Evolutionary conservation across 2,329 filamentous ascomycete genomes (phyloP).

Genomic region (Exophiala lecanii-corni): DNA sequence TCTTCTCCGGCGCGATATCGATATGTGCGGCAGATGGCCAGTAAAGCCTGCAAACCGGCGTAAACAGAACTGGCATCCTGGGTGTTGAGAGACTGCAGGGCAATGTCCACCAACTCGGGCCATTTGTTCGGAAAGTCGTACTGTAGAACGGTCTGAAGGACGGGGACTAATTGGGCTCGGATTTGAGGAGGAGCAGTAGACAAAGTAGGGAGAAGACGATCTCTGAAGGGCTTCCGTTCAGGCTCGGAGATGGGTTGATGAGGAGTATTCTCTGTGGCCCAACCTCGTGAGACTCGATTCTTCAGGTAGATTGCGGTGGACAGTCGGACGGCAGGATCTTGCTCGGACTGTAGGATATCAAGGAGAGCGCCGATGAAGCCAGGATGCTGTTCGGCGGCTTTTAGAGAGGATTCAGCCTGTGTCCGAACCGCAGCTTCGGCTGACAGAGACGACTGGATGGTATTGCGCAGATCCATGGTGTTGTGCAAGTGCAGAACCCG

Average conservation of each 20-base stretch:
- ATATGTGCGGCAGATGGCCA: constrained; percentile 93
- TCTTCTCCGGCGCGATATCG: constrained; percentile 84
- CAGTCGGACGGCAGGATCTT: constrained; percentile 76
- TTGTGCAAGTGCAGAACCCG: not conserved
- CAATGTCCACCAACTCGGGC: constrained; percentile 92
- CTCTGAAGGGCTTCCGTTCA: constrained; percentile 81
- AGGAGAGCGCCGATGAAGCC: constrained; percentile 88
- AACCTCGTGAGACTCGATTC: constrained; percentile 91
- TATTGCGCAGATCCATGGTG: constrained; percentile 48
- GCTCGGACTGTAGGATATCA: constrained; percentile 84
- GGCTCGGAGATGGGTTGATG: constrained; percentile 76
- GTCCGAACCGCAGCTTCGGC: constrained; percentile 57
- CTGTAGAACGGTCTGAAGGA: constrained; percentile 92
- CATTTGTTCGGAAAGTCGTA: constrained; percentile 92
- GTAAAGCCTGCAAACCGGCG: constrained; percentile 85
- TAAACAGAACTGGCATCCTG: constrained; percentile 84
- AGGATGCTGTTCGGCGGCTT: constrained; percentile 82
- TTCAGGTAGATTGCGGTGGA: constrained; percentile 96
- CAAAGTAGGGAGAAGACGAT: constrained; percentile 83
- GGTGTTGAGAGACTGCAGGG: constrained; percentile 78
- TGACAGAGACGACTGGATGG: constrained; percentile 61
- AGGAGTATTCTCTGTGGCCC: constrained; percentile 73
- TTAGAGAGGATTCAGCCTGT: constrained; percentile 61
- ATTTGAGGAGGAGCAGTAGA: constrained; percentile 74
- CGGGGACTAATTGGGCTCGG: constrained; percentile 87